Base-by-base conservation (phyloP, 2,329 filamentous ascomycete genomes). In the Tetracladium maxilliforme region DNA sequence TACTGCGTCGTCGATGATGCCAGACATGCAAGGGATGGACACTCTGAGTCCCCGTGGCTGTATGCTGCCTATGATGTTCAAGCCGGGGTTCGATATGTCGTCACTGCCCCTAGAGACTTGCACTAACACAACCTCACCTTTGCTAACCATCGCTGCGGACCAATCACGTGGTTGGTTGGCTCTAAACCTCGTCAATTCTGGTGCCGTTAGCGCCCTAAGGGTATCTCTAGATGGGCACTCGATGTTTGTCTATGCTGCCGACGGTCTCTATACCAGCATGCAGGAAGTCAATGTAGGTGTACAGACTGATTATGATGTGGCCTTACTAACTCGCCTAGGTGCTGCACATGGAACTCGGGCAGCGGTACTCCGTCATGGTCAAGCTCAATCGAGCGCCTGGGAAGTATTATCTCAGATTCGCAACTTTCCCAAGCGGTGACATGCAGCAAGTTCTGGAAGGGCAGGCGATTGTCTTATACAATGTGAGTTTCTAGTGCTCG, bases 331-430 rank as follows among this genome's bases (percentile, higher is more conserved):
- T 27, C 11, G 28, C 14, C 9, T 23, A 37, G 31, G 34, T 33
- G 16, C 27, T 37, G 16, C 27, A 30, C 27, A 28, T 34, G 20
- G 28, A 26, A 9, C 24, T 35, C 20, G 34, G 33, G 19, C 33
- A 37, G 23, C 30, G 34, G 3, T 38, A 38, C 30, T 38, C 34
- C 10, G 36, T 34, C 14, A 35, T 38, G 30, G 26, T 38, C 21
- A 35, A 30, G 24, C 26, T 38, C 15, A 24, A 38, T 21, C 34
- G 32, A 18, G 25, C 10, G 11, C 34, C 34, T 4, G 31, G 33
- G 24, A 18, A 35, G 13, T 34, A 35, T 21, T 24, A 15, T 16
- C 22, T 35, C 6, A 16, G 33, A 20, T 34, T 35, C n/a, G n/a
- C n/a, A n/a, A n/a, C n/a, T n/a, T n/a, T n/a, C n/a, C n/a, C n/a